Percentiles rank a stretch among this genome's conserved stretches.
Evolutionary conservation across 352 stramenopile genomes (phyloP).

Genomic region (Phytopythium sindhum): DNA sequence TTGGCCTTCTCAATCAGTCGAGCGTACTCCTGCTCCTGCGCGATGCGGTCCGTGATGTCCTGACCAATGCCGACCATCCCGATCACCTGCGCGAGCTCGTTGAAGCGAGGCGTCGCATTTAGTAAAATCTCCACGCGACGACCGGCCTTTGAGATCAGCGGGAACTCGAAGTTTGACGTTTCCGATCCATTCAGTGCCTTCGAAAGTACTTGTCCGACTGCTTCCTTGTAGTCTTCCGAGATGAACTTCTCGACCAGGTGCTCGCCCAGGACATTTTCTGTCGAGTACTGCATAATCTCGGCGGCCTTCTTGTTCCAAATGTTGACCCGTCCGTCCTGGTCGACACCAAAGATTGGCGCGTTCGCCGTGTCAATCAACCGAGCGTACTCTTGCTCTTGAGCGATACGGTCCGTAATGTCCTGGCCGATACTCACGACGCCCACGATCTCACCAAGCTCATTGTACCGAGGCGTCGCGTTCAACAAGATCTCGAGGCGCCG

Average conservation of each 20-base stretch:
- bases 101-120: slow-evolving; percentile 83
- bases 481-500: slow-evolving; percentile 75
- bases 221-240: slow-evolving; percentile 64
- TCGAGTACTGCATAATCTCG: slow-evolving; percentile 89
- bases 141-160: slow-evolving; percentile 77
- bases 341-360: slow-evolving; percentile 87
- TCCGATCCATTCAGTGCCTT: slow-evolving; percentile 59
- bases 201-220: slow-evolving; percentile 51
- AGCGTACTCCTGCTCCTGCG: slow-evolving; percentile 58
- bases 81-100: slow-evolving; percentile 77
- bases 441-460: slow-evolving; percentile 70
- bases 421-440: slow-evolving; percentile 84
- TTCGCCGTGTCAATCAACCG: slow-evolving; percentile 89
- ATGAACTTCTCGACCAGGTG: slow-evolving; percentile 91
- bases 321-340: slow-evolving; percentile 75
- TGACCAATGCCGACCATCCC: slow-evolving; percentile 88
- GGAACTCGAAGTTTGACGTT: slow-evolving; percentile 85
- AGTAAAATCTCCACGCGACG: slow-evolving; percentile 80
- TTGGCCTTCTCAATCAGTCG: slow-evolving; percentile 65
- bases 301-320: slow-evolving; percentile 92
- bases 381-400: slow-evolving; percentile 87
- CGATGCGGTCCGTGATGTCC: slow-evolving; percentile 78
- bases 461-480: slow-evolving; percentile 74
- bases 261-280: slow-evolving; percentile 85
- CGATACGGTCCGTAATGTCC: slow-evolving; percentile 86